Evolutionary conservation across 2,329 filamentous ascomycete species (phyloP).

Genomic region (Aureobasidium namibiae): DNA sequence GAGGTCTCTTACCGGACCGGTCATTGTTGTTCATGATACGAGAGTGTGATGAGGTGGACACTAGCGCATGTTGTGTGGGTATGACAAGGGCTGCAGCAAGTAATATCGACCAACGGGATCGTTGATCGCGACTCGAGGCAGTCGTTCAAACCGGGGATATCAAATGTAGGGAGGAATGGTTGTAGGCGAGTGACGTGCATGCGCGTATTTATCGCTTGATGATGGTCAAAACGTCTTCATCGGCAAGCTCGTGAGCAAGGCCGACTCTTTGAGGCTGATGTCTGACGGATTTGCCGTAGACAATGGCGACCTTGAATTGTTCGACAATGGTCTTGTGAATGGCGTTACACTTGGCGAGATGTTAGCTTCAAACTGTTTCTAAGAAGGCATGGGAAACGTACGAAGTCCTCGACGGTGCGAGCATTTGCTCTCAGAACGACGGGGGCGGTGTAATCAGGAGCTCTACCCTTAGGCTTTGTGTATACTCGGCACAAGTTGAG

Average conservation of each 20-base stretch:
- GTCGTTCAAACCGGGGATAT: slow-evolving; percentile 1
- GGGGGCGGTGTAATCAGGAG: slow-evolving; percentile 85
- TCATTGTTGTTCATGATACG: slow-evolving; percentile 12
- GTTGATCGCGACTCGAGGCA: slow-evolving; percentile 13
- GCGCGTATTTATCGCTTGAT: slow-evolving; percentile 27
- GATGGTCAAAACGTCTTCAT: slow-evolving; percentile 69
- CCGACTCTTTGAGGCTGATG: slow-evolving; percentile 97
- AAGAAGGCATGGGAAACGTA: slow-evolving; percentile 45
- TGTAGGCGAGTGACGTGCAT: background rate
- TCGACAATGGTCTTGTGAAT: slow-evolving; percentile 96
- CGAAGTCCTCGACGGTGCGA: slow-evolving; percentile 94
- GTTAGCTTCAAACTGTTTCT: slow-evolving; percentile 27
- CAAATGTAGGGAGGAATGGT: background rate
- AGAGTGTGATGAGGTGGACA: background rate
- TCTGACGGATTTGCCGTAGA: slow-evolving; percentile 97
- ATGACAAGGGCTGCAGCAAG: slow-evolving; percentile 10
- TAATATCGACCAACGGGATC: background rate
- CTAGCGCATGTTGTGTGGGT: slow-evolving; percentile 8
- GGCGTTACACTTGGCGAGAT: slow-evolving; percentile 66
- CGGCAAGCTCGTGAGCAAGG: slow-evolving; percentile 78
- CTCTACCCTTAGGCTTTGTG: slow-evolving; percentile 93
- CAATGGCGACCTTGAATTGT: slow-evolving; percentile 89
- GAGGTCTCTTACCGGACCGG: slow-evolving; percentile 10
- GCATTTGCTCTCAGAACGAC: slow-evolving; percentile 77
- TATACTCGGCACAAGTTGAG: slow-evolving; percentile 86